Evolutionary conservation across 208 protist species (phyloP), one percentile per base, ranked within the genome.

Genomic region (Acanthamoeba triangularis): DNA sequence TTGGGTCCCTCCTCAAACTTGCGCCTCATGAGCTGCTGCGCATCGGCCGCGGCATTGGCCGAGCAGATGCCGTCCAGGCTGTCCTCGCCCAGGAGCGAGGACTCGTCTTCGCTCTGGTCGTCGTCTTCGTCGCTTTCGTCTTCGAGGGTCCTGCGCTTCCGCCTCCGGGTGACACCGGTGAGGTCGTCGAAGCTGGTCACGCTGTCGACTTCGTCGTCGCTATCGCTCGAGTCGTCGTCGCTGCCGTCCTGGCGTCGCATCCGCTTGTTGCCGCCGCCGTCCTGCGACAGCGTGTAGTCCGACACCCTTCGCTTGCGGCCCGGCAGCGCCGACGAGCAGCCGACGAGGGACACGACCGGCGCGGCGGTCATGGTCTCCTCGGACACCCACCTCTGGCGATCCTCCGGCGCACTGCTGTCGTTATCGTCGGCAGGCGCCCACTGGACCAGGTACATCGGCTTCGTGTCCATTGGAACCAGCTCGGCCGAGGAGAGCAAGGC

Each of bases 201-300:
- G 25, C 47, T 20, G 44, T 85, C 76, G n/a, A 14, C 33, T 1
- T 82, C 74, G 25, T 82, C 74, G 4, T 82, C 74, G 74, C 37
- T 82, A 23, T 82, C 74, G 37, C 74, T 82, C 25, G 74, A 82
- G 74, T 44, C 74, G 44, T 88, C 80, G 25, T 90, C 82, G 30
- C 33, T 65, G 52, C 20, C 54, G 33, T 28, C 30, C 49, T 11
- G 10, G 23, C 25, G 47, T 23, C 49, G 47, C 37, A n/a, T 35
- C 52, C 82, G 74, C 74, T 82, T 82, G 69, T 2, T 82, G 74
- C 18, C 47, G 14, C 16, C 25, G 61, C 14, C 65, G 59, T 65
- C 59, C 1, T 8, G 23, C 25, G 59, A 23, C 59, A 65, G 59
- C 6, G 25, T 23, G 25, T 23, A 65, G 59, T 72, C 65, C 25